Evolutionary conservation across 2,329 filamentous ascomycete genomes (phyloP), one percentile per base, ranked within the genome.

Genomic region (Capronia coronata): DNA sequence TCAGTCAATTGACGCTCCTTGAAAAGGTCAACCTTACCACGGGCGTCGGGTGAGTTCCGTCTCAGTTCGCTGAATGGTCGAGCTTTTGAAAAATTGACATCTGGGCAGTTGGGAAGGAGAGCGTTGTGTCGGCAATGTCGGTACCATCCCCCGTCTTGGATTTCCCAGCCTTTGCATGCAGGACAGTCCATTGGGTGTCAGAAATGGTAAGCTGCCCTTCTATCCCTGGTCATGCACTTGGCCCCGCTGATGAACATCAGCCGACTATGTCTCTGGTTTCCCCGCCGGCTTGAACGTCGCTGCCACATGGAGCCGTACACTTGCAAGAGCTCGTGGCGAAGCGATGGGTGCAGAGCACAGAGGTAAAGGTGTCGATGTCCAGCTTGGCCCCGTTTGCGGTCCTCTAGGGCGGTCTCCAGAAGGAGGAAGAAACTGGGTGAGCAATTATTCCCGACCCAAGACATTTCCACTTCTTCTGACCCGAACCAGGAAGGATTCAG

Each of bases 11-110:
- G 68, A 94, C 88, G 0, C 75, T 95, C 29, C 64, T 82, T 9
- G 90, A 96, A 67, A 96, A 95, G 72, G 88, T 97, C 68, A 97
- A 97, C 67, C 67, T 98, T 57, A 97, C 91, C 2, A 96, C 90
- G 0, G 91, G 91, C 66, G 79, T 85, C 56, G 89, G 89, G 79
- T 91, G 70, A 67, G 81, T 70, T n/a, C n/a, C n/a, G 38, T 16
- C 25, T 35, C 2, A n/a, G 14, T 39, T 10, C 18, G 16, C n/a
- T 32, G 27, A 6, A 19, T 19, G 19, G 5, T 19, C 6, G 34
- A 8, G 23, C 6, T 37, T 10, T 23, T 7, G 7, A 30, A 19
- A 2, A 19, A 2, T 56, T 63, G 43, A 65, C 21, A 42, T 25
- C 21, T 25, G 25, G n/a, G n/a, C 11, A 81, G 80, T 37, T 87